Conservation (phyloP, 345 rosid species). For the Hibiscus trionum region DNA sequence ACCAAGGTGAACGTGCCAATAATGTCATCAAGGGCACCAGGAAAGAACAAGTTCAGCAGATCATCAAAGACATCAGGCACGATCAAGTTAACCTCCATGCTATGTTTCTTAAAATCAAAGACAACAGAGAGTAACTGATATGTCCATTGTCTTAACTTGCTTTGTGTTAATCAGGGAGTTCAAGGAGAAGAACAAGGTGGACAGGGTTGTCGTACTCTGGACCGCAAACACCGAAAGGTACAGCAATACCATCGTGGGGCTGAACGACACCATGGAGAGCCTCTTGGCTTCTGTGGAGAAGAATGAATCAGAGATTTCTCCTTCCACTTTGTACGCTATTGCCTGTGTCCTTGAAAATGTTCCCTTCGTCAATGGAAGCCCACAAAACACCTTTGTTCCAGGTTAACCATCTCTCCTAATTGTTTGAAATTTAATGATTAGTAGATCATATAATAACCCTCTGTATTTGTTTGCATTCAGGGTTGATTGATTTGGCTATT, state of each 20-base stretch:
- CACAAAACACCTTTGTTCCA: slow-evolving; percentile 98
- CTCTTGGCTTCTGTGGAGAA: slow-evolving; percentile 73
- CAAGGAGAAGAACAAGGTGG: slow-evolving; percentile 77
- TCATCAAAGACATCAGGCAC: slow-evolving; percentile 82
- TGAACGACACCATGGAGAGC: slow-evolving; percentile 87
- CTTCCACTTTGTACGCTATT: slow-evolving; percentile 81
- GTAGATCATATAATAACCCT: background rate
- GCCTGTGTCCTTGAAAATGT: slow-evolving; percentile 83
- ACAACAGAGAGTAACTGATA: no score
- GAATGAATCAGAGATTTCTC: slow-evolving; percentile 86
- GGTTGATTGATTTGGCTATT: slow-evolving; percentile 83
- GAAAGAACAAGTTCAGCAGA: slow-evolving; percentile 70
- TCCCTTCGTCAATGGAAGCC: slow-evolving; percentile 96
- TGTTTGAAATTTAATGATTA: background rate
- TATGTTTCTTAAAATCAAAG: background rate
- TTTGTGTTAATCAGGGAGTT: slow-evolving; percentile 50
- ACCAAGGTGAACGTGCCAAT: slow-evolving; percentile 90
- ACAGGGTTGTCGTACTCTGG: slow-evolving; percentile 88
- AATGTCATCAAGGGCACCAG: slow-evolving; percentile 78
- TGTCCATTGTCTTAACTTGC: background rate
- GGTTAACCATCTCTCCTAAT: slow-evolving; percentile 30
- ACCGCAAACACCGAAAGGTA: slow-evolving; percentile 99
- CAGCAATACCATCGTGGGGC: slow-evolving; percentile 71
- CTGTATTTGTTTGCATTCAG: slow-evolving; percentile 26
- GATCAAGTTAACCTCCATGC: background rate